Base-by-base conservation (phyloP, 1,139 yeast species). In the Yamadazyma friedrichii region DNA sequence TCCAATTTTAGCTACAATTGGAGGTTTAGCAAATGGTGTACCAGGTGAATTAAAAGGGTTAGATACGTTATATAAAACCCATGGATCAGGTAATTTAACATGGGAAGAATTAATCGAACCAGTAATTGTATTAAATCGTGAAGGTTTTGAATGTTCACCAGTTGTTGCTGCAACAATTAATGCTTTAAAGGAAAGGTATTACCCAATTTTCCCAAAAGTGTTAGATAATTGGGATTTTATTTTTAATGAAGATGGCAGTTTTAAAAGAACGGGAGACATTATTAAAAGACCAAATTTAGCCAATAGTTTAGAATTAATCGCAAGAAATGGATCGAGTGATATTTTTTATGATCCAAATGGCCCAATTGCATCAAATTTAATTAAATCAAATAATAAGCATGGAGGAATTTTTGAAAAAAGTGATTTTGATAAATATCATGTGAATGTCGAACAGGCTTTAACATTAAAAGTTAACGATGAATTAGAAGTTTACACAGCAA, bases 21-120 rank as follows among this genome's bases (percentile, higher is more conserved):
- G 97, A 2, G 98, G 97, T 0, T 66, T 88, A 17, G 88, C 96
- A 0, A 80, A 82, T 13, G 98, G 81, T 1, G 77, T 85, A 9
- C 98, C 98, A 0, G 98, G 98, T 8, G 98, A 93, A 57, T 56
- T 93, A 36, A 82, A 82, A 44, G 98, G 98, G 0, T 65, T 89
- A 17, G 80, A 84, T 53, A 76, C 72, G 36, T 67, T 94, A 27
- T 80, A 65, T 58, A 53, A 61, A 17, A 49, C 58, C 10, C 93
- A 83, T 53, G 88, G 94, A 0, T 81, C 88, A 11, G 94, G 95
- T 0, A 70, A 69, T 8, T 59, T 88, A 11, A 53, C 73, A 1
- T 93, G 98, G 97, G 56, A 58, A n/a, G 80, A 87, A 20, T 66
- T 91, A 42, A 60, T 93, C 15, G 69, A 74, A 48, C 98, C 98